Evolutionary conservation across 441 rosid genomes (phyloP).

Genomic region (Euphorbia schlechtendalii): DNA sequence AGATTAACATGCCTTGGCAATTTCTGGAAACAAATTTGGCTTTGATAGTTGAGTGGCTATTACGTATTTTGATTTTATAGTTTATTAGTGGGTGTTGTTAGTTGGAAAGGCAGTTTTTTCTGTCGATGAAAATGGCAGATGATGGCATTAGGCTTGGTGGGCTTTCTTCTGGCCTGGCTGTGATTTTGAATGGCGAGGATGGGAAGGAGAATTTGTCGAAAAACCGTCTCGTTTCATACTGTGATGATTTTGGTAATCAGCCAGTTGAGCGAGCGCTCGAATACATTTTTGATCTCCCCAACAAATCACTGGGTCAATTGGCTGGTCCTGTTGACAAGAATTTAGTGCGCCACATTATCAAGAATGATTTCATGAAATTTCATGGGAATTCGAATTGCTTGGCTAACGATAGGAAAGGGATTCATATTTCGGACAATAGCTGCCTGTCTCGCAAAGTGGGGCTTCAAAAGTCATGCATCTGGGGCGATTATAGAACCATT

Average conservation of each 20-base stretch:
- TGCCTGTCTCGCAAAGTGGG: conserved; percentile 42
- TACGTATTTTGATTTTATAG: neutral
- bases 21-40: neutral
- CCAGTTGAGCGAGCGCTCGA: conserved; percentile 85
- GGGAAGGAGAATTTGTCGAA: conserved; percentile 46
- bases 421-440: conserved; percentile 41
- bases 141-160: conserved; percentile 57
- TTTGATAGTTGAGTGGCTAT: neutral
- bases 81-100: conserved; percentile 1
- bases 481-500: conserved; percentile 68
- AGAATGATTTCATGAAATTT: conserved; percentile 44
- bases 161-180: conserved; percentile 87
- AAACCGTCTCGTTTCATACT: conserved; percentile 60
- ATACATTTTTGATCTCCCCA: conserved; percentile 60
- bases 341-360: conserved; percentile 42
- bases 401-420: conserved; percentile 48
- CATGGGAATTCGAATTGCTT: conserved; percentile 19
- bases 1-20: conserved; percentile 1
- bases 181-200: conserved; percentile 60
- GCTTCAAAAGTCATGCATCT: conserved; percentile 64
- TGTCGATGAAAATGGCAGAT: conserved; percentile 61
- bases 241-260: conserved; percentile 68
- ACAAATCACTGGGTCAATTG: conserved; percentile 52
- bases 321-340: conserved; percentile 39
- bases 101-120: conserved; percentile 6